phyloP scores from a whole-genome alignment of 108 stramenopile genomes.

The Skeletonema menzelii region DNA sequence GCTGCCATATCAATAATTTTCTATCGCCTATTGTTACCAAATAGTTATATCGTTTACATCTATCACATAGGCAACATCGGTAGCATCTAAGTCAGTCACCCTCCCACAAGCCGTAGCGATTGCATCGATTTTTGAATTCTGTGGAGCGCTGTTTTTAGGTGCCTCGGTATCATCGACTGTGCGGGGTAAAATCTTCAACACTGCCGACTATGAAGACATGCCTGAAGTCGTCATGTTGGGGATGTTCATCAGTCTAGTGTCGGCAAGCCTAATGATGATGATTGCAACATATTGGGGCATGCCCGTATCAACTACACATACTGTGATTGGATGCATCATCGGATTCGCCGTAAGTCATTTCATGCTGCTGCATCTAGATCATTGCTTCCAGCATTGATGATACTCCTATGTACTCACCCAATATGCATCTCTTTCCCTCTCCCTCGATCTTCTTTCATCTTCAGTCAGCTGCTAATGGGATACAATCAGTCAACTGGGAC shows the following conservation, averaged over 20 bases:
- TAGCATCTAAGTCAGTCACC: slow-evolving; percentile 64
- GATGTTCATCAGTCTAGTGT: slow-evolving; percentile 51
- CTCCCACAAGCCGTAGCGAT: slow-evolving; percentile 60
- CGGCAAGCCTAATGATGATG: slow-evolving; percentile 41
- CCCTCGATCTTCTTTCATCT: no score
- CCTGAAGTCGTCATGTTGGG: slow-evolving; percentile 58
- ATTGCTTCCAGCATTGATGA: no score
- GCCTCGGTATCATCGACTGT: slow-evolving; percentile 60
- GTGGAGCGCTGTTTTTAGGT: slow-evolving; percentile 62
- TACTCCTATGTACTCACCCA: no score
- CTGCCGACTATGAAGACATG: slow-evolving; percentile 43
- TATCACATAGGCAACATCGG: slow-evolving; percentile 44
- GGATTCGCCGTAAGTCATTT: slow-evolving; percentile 8
- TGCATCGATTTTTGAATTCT: slow-evolving; percentile 62
- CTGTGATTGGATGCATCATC: slow-evolving; percentile 19
- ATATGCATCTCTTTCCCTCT: no score
- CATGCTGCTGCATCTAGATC: no score
- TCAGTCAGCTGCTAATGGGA: slow-evolving; percentile 18
- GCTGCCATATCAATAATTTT: not conserved
- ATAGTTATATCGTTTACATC: not conserved
- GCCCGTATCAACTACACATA: slow-evolving; percentile 36
- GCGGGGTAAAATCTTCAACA: slow-evolving; percentile 55
- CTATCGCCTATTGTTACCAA: no score
- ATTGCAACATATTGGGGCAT: slow-evolving; percentile 12
- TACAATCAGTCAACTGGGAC: slow-evolving; percentile 45